Evolutionary conservation across 78 protist species (phyloP).

Genomic region (Dictyostelium brefeldianum): DNA sequence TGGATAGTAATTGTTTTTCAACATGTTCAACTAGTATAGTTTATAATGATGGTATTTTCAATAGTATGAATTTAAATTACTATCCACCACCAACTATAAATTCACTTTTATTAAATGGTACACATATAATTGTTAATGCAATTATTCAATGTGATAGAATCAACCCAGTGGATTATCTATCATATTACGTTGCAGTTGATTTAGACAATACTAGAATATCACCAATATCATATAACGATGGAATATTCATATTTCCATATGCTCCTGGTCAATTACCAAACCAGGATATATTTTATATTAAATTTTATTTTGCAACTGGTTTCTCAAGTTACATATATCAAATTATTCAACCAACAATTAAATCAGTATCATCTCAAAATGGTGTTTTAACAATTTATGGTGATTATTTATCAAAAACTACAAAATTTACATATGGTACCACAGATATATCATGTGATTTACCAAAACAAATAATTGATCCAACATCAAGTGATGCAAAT

Average conservation of each 20-base stretch:
- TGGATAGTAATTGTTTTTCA: not conserved
- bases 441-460: not conserved
- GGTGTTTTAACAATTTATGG: not conserved
- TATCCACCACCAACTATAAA: too few species aligned
- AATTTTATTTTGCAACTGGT: constrained; percentile 1
- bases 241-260: not conserved
- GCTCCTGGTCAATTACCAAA: not conserved
- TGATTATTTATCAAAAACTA: not conserved
- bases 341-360: not conserved
- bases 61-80: too few species aligned
- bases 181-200: not conserved
- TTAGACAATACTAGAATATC: not conserved
- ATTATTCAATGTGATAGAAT: not conserved
- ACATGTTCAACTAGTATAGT: too few species aligned
- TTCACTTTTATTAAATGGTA: not conserved
- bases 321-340: not conserved
- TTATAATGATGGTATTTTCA: too few species aligned
- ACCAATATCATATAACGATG: not conserved
- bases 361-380: not conserved
- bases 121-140: not conserved
- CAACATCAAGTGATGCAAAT: not conserved
- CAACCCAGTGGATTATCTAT: not conserved
- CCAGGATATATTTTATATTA: not conserved
- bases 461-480: not conserved
- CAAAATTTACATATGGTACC: not conserved